Evolutionary conservation across 2,329 filamentous ascomycete genomes (phyloP).

Genomic region (Trichoderma sp.): DNA sequence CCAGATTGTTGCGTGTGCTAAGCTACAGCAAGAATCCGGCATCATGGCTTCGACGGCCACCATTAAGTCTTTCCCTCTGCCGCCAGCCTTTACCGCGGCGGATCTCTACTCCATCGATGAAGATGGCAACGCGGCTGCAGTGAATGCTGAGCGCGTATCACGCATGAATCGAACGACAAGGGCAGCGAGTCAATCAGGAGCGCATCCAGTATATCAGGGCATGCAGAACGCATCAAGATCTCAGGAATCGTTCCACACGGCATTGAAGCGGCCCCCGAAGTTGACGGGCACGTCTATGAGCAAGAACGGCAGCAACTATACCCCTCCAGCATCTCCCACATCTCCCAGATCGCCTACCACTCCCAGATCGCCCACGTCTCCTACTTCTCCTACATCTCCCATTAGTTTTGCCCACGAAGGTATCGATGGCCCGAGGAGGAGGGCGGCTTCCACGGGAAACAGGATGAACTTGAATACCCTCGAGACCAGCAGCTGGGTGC

Average conservation of each 20-base stretch:
- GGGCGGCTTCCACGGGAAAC: slow-evolving; percentile 40
- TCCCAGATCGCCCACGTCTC: background rate
- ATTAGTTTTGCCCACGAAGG: slow-evolving; percentile 33
- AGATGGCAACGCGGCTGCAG: background rate
- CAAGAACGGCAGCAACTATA: slow-evolving; percentile 15
- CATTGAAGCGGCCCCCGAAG: slow-evolving; percentile 42
- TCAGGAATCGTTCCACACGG: slow-evolving; percentile 30
- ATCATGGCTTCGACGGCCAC: slow-evolving; percentile 24
- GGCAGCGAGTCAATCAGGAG: slow-evolving; percentile 29
- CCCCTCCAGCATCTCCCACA: slow-evolving; percentile 32
- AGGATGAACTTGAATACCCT: slow-evolving; percentile 46
- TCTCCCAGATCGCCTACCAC: background rate
- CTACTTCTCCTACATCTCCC: slow-evolving; percentile 32
- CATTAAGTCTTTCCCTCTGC: slow-evolving; percentile 19
- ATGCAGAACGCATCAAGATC: slow-evolving; percentile 33
- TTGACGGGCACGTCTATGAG: slow-evolving; percentile 33
- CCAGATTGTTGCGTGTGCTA: background rate
- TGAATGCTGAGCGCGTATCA: slow-evolving; percentile 8
- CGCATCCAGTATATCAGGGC: slow-evolving; percentile 38
- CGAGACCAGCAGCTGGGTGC: slow-evolving; percentile 33
- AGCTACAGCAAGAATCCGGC: slow-evolving; percentile 12
- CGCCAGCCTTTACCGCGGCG: slow-evolving; percentile 20
- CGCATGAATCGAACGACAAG: slow-evolving; percentile 19
- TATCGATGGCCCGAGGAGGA: slow-evolving; percentile 32
- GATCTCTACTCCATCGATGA: slow-evolving; percentile 23